A percentile compares a stretch with the other conserved stretches of the same genome.
phyloP scores from a whole-genome alignment of 2,329 filamentous ascomycete genomes.

The Cadophora luteo-olivacea region DNA sequence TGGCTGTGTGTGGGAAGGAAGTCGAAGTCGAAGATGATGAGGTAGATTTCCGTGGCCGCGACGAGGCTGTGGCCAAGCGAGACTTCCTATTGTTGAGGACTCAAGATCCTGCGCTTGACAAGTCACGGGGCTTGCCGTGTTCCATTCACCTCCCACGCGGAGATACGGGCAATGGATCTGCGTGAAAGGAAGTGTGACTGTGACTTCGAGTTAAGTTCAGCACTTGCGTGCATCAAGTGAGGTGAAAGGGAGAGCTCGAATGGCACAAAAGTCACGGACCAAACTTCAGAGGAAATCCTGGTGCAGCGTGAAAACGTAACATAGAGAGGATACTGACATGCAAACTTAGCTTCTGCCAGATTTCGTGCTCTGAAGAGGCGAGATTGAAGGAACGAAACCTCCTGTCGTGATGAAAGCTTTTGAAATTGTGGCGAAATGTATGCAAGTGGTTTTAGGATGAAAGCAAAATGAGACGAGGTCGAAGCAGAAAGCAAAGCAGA shows the following conservation, averaged over 20 bases:
- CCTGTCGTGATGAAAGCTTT: neutral
- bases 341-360: neutral
- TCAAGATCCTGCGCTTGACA: constrained; percentile 7
- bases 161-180: neutral
- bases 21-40: constrained; percentile 8
- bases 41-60: neutral
- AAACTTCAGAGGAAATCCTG: neutral
- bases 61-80: constrained; percentile 9
- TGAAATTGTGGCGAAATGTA: neutral
- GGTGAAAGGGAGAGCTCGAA: neutral
- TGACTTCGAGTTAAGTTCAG: neutral
- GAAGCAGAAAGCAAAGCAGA: neutral
- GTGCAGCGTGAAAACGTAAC: neutral
- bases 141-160: neutral
- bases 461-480: neutral
- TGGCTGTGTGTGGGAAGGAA: neutral
- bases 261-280: neutral
- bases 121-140: neutral
- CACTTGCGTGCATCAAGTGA: neutral
- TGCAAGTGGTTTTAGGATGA: neutral
- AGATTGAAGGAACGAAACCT: neutral
- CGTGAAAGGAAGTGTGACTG: neutral
- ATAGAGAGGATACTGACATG: neutral
- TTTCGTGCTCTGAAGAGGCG: neutral
- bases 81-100: constrained; percentile 6